Evolutionary conservation across 2,329 filamentous ascomycete genomes (phyloP), one percentile per base, ranked within the genome.

Genomic region (Ophiostoma fasciatum): DNA sequence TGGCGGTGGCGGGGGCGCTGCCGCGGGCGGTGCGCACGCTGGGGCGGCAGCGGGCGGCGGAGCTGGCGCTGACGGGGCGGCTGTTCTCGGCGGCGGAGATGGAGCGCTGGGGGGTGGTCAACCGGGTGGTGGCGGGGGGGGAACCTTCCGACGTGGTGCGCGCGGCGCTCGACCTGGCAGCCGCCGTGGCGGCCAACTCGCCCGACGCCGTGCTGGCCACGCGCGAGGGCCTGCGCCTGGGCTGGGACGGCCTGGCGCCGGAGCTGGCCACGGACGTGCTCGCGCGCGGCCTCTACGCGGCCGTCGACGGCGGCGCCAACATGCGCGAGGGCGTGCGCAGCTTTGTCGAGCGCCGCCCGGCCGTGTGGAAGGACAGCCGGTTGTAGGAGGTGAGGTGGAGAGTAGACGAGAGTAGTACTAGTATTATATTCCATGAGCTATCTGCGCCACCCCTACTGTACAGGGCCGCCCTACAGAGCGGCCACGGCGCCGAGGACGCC

Each of bases 171-270:
- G 56, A 58, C 41, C 63, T 78, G 53, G 82, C 81, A 12, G 55
- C 51, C 28, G 57, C 63, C 50, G 67, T 87, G 46, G 71, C 71
- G 14, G 65, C 51, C 40, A 78, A 80, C 54, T 82, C 76, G 46
- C 82, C 82, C 3, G 82, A 90, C 55, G 66, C 77, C 18, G 70
- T 88, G 22, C 72, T 87, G 48, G 77, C 83, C n/a, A 77, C 64
- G 41, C 64, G 80, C 17, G 75, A 77, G 50, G 82, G 80, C 0
- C 49, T 90, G 34, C 71, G 78, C 53, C 56, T 80, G 44, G 80
- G 77, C 0, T 85, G 78, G 79, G 80, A 83, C 47, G 68, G 64
- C 1, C 57, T 76, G 15, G 71, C 75, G 10, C 78, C 75, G 0
- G 71, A 75, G 52, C 64, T 70, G 42, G 78, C 60, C 9, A 82